A percentile compares a stretch with the other conserved stretches of the same genome.
Evolutionary conservation across 768 basidiomycete genomes (phyloP).

Genomic region (Termitomyces sp.): DNA sequence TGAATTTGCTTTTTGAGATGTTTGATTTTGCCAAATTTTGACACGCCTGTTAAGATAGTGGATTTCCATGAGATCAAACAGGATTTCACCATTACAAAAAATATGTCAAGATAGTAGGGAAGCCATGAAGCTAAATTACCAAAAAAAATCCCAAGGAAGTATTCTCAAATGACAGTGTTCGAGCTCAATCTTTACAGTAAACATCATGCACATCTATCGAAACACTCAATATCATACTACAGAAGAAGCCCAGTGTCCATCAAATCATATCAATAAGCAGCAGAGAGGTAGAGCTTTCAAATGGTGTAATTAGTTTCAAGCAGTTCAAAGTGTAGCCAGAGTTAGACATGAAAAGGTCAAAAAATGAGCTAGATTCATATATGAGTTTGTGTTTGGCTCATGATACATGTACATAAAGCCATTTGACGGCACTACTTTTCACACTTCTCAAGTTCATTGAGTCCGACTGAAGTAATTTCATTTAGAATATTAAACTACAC

Average conservation of each 20-base stretch:
- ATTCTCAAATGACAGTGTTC: background rate
- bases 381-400: background rate
- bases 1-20: background rate
- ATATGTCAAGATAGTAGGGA: background rate
- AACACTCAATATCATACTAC: too few species aligned
- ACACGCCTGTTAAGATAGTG: background rate
- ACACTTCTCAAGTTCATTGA: background rate
- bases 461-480: too few species aligned
- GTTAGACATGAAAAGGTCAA: background rate
- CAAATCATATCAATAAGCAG: too few species aligned
- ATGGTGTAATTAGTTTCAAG: too few species aligned
- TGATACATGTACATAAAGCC: background rate
- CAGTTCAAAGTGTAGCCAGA: too few species aligned
- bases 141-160: background rate
- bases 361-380: background rate
- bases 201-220: too few species aligned
- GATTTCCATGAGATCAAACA: background rate
- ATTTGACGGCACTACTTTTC: background rate
- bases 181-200: background rate
- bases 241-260: too few species aligned
- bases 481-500: too few species aligned
- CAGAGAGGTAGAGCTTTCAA: too few species aligned
- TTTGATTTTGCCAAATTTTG: background rate
- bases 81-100: background rate
- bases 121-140: background rate